Percentiles rank a stretch among this genome's conserved stretches.
These are phyloP conservation scores for Sergeia podlipaevii DNA, from an alignment of 208 protist genomes.

Conservation along the genomic window DNA sequence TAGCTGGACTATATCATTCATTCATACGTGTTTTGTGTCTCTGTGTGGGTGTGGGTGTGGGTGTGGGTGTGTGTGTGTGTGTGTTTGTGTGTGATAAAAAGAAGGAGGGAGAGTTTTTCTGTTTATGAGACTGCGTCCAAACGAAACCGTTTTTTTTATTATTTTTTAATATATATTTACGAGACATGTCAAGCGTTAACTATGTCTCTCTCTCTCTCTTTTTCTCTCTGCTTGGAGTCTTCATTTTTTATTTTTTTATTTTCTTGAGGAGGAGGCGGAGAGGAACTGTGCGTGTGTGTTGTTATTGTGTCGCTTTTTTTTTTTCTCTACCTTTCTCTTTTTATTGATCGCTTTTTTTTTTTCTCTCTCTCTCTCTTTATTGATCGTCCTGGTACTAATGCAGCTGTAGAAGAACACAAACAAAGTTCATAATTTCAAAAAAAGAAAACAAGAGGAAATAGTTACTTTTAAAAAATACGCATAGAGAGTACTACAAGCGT, in stretches of 20 bases:
- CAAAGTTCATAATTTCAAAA: no score
- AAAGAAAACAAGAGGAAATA: slow-evolving; percentile 1
- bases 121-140: no score
- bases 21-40: no score
- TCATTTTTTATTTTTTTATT: not conserved
- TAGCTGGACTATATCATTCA: no score
- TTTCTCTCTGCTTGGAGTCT: not conserved
- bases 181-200: not conserved
- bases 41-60: no score
- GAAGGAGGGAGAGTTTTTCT: no score
- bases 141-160: no score
- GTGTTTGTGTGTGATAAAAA: no score
- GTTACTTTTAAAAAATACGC: slow-evolving; percentile 3
- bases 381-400: no score
- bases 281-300: no score
- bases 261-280: not conserved
- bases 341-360: not conserved
- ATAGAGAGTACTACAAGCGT: not conserved
- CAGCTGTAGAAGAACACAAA: no score
- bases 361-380: slow-evolving; percentile 4
- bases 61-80: no score
- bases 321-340: slow-evolving; percentile 4
- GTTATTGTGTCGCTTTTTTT: not conserved
- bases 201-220: slow-evolving; percentile 2
- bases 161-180: slow-evolving; percentile 2